Conservation (phyloP, 306 rosid species). For the Coriaria nepalensis region DNA sequence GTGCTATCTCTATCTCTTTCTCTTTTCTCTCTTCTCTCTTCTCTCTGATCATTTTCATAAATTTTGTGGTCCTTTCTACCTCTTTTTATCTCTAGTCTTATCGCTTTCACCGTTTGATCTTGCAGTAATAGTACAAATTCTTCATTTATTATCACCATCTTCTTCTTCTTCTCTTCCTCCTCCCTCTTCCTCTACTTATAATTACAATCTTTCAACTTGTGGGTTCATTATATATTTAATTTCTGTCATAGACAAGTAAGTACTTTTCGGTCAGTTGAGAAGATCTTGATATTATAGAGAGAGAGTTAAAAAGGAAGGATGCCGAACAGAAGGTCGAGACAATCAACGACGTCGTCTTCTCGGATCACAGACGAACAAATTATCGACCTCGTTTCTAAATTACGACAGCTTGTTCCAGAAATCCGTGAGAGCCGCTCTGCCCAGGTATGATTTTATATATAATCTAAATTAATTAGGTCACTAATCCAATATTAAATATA, state of each 20-base stretch:
- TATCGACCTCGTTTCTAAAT: slow-evolving; percentile 73
- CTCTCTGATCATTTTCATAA: too few species aligned
- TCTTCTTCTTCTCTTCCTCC: background rate
- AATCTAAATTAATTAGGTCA: background rate
- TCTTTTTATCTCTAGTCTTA: too few species aligned
- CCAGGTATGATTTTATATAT: slow-evolving; percentile 30
- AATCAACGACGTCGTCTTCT: slow-evolving; percentile 26
- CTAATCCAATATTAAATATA: too few species aligned
- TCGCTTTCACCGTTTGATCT: too few species aligned
- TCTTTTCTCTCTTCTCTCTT: too few species aligned
- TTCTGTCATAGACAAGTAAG: too few species aligned
- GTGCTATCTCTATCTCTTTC: too few species aligned
- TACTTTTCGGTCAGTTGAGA: too few species aligned
- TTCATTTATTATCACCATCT: background rate
- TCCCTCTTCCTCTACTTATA: background rate
- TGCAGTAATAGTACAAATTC: background rate
- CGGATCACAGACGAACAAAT: slow-evolving; percentile 82
- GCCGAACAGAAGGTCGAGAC: slow-evolving; percentile 91
- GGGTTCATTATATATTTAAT: background rate
- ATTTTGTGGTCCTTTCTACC: too few species aligned
- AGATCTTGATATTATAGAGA: background rate
- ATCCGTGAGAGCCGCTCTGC: slow-evolving; percentile 63
- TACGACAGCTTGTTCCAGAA: slow-evolving; percentile 93
- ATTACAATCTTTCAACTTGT: background rate
- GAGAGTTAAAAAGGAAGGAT: slow-evolving; percentile 13